phyloP scores from a whole-genome alignment of 2,329 filamentous ascomycete species.

The Dothideomycetes sp. region DNA sequence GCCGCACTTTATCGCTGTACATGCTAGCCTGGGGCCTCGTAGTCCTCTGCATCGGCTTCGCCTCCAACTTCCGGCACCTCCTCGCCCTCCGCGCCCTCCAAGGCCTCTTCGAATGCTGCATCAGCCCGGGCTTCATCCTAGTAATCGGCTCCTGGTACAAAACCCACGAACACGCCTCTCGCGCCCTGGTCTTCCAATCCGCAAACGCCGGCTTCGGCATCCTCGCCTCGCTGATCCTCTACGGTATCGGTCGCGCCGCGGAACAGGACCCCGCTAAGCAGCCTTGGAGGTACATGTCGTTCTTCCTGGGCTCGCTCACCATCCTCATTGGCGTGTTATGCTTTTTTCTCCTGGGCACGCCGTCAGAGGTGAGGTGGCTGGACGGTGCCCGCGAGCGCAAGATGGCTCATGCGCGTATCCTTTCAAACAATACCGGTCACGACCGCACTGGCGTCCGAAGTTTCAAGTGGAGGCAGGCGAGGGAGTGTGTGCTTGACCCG shows the following conservation, averaged over 20 bases:
- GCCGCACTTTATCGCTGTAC: conserved; percentile 23
- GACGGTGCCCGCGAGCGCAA: conserved; percentile 15
- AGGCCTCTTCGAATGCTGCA: conserved; percentile 28
- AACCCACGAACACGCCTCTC: conserved; percentile 22
- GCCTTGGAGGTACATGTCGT: conserved; percentile 18
- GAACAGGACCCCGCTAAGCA: conserved; percentile 15
- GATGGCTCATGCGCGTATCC: conserved; percentile 18
- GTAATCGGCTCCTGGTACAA: conserved; percentile 25
- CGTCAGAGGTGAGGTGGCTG: conserved; percentile 19
- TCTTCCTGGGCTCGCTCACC: conserved; percentile 17
- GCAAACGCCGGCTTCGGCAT: conserved; percentile 25
- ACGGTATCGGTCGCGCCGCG: conserved; percentile 17
- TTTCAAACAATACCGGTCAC: conserved; percentile 19
- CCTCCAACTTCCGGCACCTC: conserved; percentile 22
- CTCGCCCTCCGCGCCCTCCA: conserved; percentile 25
- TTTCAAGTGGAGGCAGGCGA: conserved; percentile 18
- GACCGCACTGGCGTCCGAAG: conserved; percentile 18
- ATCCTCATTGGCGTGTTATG: conserved; percentile 17
- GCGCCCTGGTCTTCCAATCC: conserved; percentile 25
- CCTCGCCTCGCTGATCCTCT: conserved; percentile 16
- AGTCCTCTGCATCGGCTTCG: conserved; percentile 19
- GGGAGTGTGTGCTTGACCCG: conserved; percentile 17
- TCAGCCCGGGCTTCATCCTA: conserved; percentile 24
- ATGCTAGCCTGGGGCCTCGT: conserved; percentile 23
- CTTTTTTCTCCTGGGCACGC: conserved; percentile 17